Evolutionary conservation across 1,284 basidiomycete genomes (phyloP).

Genomic region (Salmacisia buchloeana): DNA sequence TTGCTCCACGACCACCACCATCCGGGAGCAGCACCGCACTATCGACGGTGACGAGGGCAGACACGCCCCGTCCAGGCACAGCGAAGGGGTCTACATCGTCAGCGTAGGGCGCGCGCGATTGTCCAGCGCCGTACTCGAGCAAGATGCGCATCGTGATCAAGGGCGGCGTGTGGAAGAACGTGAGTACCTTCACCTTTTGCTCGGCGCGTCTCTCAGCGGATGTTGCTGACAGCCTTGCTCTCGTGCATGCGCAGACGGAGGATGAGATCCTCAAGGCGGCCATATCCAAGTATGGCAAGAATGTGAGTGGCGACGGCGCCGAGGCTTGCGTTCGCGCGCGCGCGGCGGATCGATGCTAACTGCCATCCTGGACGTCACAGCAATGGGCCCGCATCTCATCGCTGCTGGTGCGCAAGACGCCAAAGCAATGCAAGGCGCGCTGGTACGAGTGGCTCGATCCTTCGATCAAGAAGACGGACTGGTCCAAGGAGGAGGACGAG

Average conservation of each 20-base stretch:
- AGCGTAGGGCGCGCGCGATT: too few species aligned
- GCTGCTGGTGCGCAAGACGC: constrained; percentile 92
- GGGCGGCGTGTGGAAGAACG: constrained; percentile 50
- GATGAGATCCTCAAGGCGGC: constrained; percentile 51
- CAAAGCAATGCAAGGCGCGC: constrained; percentile 95
- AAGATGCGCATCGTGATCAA: constrained; percentile 51
- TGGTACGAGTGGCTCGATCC: constrained; percentile 99
- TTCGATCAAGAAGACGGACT: constrained; percentile 97
- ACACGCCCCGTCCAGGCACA: too few species aligned
- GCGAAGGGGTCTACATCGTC: too few species aligned
- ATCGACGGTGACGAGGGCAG: too few species aligned
- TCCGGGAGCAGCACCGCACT: too few species aligned
- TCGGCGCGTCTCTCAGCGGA: background rate
- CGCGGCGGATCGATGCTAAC: too few species aligned
- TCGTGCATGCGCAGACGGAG: constrained; percentile 30
- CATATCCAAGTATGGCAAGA: constrained; percentile 50
- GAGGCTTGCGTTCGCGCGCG: too few species aligned
- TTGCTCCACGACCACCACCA: too few species aligned
- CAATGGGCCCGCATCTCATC: constrained; percentile 94
- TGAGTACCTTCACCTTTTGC: constrained; percentile 12
- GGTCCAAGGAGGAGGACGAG: constrained; percentile 82
- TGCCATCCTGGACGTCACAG: constrained; percentile 8
- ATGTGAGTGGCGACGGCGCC: constrained; percentile 18
- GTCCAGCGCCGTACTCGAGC: too few species aligned
- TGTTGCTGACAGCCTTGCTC: background rate